These are phyloP conservation scores for Arthrobotrys entomopaga DNA, from an alignment of 2,329 filamentous ascomycete species.

Conservation along the genomic window DNA sequence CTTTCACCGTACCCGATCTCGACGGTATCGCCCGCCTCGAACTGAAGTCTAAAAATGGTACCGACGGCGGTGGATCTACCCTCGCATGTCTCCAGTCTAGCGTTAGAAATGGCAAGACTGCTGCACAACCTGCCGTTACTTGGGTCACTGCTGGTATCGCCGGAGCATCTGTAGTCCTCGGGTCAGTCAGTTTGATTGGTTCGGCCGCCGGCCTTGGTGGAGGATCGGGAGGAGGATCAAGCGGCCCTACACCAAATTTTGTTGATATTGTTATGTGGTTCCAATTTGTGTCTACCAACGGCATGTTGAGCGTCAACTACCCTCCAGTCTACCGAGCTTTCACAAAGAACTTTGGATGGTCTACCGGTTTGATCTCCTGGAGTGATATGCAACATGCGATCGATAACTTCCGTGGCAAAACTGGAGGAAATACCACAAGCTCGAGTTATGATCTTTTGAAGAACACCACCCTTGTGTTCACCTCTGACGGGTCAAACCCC, in stretches of 20 bases:
- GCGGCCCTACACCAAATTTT: slow-evolving; percentile 82
- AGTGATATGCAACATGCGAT: slow-evolving; percentile 80
- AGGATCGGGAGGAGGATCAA: slow-evolving; percentile 65
- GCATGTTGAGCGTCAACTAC: slow-evolving; percentile 92
- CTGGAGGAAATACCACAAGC: slow-evolving; percentile 86
- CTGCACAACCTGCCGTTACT: slow-evolving; percentile 77
- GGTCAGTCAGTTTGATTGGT: slow-evolving; percentile 75
- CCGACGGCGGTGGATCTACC: slow-evolving; percentile 60
- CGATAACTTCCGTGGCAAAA: slow-evolving; percentile 80
- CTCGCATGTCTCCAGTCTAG: slow-evolving; percentile 85
- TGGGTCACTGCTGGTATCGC: slow-evolving; percentile 86
- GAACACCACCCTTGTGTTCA: slow-evolving; percentile 79
- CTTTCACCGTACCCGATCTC: slow-evolving; percentile 90
- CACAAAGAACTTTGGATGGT: slow-evolving; percentile 92
- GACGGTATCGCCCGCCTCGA: slow-evolving; percentile 83
- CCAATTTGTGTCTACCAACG: slow-evolving; percentile 92
- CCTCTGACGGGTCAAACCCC: slow-evolving; percentile 62
- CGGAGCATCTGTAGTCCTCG: slow-evolving; percentile 80
- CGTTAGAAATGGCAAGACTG: slow-evolving; percentile 87
- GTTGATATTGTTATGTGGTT: slow-evolving; percentile 87
- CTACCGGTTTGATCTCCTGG: slow-evolving; percentile 85
- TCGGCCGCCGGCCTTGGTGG: slow-evolving; percentile 69
- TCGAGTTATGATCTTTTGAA: slow-evolving; percentile 78
- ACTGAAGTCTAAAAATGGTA: slow-evolving; percentile 70
- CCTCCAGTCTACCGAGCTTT: slow-evolving; percentile 90